Conservation (phyloP, 192 early-diverging fungal genomes). For the Chytriomyces hyalinus region DNA sequence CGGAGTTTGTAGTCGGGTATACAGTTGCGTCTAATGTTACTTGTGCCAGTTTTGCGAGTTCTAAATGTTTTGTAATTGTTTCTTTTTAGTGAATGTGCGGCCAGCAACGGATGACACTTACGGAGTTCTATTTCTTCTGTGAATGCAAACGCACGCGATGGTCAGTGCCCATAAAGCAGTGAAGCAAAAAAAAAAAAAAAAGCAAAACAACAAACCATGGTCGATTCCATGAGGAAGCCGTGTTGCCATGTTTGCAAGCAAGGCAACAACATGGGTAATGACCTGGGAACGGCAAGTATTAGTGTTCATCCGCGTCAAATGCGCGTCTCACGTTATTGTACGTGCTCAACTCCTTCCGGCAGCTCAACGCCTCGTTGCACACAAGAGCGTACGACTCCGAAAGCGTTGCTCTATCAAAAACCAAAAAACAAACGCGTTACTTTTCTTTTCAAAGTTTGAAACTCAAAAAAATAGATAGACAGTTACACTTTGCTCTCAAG, state of each 20-base stretch:
- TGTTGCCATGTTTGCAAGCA: constrained; percentile 34
- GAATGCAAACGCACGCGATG: neutral
- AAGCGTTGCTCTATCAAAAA: constrained; percentile 37
- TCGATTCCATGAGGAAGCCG: neutral
- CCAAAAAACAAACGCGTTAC: constrained; percentile 15
- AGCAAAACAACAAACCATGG: neutral
- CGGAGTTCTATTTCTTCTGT: neutral
- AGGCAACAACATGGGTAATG: constrained; percentile 38
- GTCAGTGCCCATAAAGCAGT: neutral
- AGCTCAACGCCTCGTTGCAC: constrained; percentile 38
- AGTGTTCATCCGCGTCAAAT: neutral
- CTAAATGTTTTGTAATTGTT: no score
- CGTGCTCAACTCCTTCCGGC: constrained; percentile 36
- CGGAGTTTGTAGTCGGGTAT: neutral
- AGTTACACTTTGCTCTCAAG: constrained; percentile 44
- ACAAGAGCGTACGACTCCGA: constrained; percentile 46
- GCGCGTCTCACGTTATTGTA: constrained; percentile 28
- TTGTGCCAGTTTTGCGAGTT: constrained; percentile 12
- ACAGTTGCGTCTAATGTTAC: neutral
- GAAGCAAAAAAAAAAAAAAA: neutral
- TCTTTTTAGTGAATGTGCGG: neutral
- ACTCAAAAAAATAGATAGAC: constrained; percentile 7
- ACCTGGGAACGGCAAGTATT: constrained; percentile 21
- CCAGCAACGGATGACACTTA: neutral
- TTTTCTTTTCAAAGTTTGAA: neutral